Conservation (phyloP, 2,329 filamentous ascomycete genomes). For the Nakataea oryzae region DNA sequence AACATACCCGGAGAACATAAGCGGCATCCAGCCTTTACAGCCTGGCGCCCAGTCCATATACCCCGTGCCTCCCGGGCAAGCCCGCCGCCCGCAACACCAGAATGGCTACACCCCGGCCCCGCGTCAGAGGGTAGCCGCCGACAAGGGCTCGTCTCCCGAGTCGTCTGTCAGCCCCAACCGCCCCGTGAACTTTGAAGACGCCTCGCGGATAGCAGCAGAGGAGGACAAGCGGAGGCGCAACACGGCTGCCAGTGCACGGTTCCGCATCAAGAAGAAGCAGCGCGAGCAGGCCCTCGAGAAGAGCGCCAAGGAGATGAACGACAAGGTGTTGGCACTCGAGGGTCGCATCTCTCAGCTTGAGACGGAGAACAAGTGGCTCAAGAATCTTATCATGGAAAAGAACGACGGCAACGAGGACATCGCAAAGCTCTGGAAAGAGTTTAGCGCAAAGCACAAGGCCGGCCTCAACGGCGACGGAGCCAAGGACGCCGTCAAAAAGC, state of each 20-base stretch:
- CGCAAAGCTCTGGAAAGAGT: constrained; percentile 40
- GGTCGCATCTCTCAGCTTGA: constrained; percentile 66
- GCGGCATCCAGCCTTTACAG: constrained; percentile 38
- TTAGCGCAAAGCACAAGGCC: constrained; percentile 17
- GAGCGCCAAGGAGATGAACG: constrained; percentile 71
- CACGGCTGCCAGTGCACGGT: constrained; percentile 78
- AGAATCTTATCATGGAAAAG: constrained; percentile 73
- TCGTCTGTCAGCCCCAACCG: constrained; percentile 25
- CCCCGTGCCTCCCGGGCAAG: constrained; percentile 25
- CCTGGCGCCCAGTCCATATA: constrained; percentile 38
- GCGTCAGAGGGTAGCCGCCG: constrained; percentile 14
- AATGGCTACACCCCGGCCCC: constrained; percentile 13
- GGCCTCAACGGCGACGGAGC: constrained; percentile 11
- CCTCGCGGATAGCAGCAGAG: constrained; percentile 64
- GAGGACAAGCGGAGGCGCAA: constrained; percentile 86
- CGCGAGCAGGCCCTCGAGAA: constrained; percentile 78
- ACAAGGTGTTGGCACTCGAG: constrained; percentile 67
- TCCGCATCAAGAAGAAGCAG: constrained; percentile 94
- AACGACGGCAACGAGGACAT: constrained; percentile 51
- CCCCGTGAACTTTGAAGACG: constrained; percentile 54
- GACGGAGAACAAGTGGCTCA: constrained; percentile 74
- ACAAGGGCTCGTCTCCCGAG: constrained; percentile 35
- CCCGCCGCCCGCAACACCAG: constrained; percentile 12
- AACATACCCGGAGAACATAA: constrained; percentile 30
- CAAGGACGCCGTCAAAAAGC: constrained; percentile 21